Evolutionary conservation across 2,329 filamentous ascomycete species (phyloP).

Genomic region (Xylariaceae sp.): DNA sequence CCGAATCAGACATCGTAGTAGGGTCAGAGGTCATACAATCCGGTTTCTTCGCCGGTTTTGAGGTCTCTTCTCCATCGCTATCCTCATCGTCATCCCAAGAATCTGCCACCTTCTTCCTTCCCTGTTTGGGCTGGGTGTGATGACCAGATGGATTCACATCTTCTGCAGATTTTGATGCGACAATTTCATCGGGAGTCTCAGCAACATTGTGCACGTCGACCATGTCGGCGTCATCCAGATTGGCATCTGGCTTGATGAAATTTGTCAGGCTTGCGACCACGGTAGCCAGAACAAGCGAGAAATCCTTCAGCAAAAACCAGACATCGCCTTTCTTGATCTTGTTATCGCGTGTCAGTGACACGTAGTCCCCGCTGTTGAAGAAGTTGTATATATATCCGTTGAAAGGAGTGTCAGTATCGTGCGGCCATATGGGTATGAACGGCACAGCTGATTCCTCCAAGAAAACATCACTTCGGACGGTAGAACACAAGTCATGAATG

Average conservation of each 20-base stretch:
- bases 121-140: constrained; percentile 8
- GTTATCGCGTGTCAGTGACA: constrained; percentile 59
- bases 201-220: constrained; percentile 38
- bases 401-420: constrained; percentile 47
- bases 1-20: neutral
- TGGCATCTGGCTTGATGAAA: constrained; percentile 47
- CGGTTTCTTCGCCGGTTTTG: neutral
- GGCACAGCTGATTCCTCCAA: constrained; percentile 72
- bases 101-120: constrained; percentile 43
- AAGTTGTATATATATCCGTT: constrained; percentile 74
- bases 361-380: constrained; percentile 66
- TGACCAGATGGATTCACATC: neutral
- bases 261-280: constrained; percentile 62
- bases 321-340: constrained; percentile 61
- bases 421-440: constrained; percentile 57
- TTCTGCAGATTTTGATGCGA: constrained; percentile 23
- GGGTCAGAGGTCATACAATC: neutral
- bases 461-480: constrained; percentile 64
- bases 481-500: constrained; percentile 64
- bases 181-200: constrained; percentile 22
- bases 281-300: constrained; percentile 58
- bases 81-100: constrained; percentile 42
- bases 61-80: constrained; percentile 26
- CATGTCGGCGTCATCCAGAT: constrained; percentile 39
- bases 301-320: constrained; percentile 67